Percentiles rank a stretch among this genome's conserved stretches.
Conservation (phyloP, 2,329 filamentous ascomycete species). For the Conoideocrella luteorostrata region DNA sequence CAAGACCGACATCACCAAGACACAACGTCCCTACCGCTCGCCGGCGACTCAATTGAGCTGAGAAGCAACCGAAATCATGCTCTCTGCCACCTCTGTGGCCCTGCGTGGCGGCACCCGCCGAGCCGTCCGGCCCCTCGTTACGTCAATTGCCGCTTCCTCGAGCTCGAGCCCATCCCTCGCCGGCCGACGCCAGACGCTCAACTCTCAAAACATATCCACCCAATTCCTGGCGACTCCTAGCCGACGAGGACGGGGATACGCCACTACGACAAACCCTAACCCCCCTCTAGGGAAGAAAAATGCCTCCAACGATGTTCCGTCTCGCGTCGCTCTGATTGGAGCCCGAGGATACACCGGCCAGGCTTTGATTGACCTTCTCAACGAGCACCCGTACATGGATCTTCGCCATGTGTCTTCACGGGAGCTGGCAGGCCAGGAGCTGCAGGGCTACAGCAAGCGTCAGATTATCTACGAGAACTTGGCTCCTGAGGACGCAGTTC, state of each 20-base stretch:
- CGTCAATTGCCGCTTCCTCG: background rate
- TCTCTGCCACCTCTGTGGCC: constrained; percentile 2
- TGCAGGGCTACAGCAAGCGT: constrained; percentile 85
- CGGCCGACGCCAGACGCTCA: background rate
- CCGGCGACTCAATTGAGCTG: too few relatives aligned
- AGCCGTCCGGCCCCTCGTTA: constrained; percentile 1
- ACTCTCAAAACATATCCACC: background rate
- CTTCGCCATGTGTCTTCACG: constrained; percentile 88
- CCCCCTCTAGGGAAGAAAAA: constrained; percentile 85
- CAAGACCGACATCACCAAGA: too few relatives aligned
- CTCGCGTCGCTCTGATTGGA: constrained; percentile 80
- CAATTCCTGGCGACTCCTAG: too few relatives aligned
- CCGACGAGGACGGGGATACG: constrained; percentile 1
- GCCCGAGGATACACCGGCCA: constrained; percentile 61
- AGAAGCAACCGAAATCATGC: constrained; percentile 8
- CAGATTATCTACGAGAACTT: constrained; percentile 91
- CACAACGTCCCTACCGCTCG: constrained; percentile 39
- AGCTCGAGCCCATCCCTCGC: background rate
- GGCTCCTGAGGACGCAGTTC: constrained; percentile 74
- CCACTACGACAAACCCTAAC: constrained; percentile 14
- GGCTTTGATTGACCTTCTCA: constrained; percentile 78
- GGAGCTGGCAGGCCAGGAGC: constrained; percentile 78
- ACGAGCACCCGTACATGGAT: constrained; percentile 83
- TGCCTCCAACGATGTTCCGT: constrained; percentile 70
- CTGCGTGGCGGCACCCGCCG: constrained; percentile 3